Evolutionary conservation across 176 grass and related monocot species (phyloP).

Genomic region (Elaeis guineensis): DNA sequence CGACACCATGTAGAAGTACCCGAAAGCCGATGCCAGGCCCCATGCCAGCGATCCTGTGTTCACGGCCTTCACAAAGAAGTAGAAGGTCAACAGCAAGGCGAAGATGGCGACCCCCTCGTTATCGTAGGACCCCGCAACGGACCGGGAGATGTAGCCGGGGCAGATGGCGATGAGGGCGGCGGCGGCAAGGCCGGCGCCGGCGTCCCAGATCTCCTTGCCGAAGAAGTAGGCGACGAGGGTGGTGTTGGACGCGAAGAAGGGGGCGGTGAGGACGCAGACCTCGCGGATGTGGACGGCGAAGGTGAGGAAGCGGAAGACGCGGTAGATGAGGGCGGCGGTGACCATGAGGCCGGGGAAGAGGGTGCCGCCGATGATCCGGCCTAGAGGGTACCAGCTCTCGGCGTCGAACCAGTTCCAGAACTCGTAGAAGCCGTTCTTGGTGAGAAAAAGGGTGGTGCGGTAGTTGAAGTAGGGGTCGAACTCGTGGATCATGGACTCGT

Average conservation of each 20-base stretch:
- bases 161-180: slow-evolving; percentile 88
- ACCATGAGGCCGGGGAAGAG: slow-evolving; percentile 96
- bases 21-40: slow-evolving; percentile 79
- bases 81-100: slow-evolving; percentile 94
- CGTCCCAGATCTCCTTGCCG: slow-evolving; percentile 98
- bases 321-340: slow-evolving; percentile 78
- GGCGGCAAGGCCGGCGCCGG: slow-evolving; percentile 69
- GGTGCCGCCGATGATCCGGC: slow-evolving; percentile 84
- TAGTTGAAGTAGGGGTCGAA: slow-evolving; percentile 99
- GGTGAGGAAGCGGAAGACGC: slow-evolving; percentile 67
- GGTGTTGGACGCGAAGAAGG: slow-evolving; percentile 97
- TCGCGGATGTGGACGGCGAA: slow-evolving; percentile 89
- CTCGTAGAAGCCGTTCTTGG: slow-evolving; percentile 60
- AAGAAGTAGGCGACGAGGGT: slow-evolving; percentile 95
- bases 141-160: slow-evolving; percentile 96
- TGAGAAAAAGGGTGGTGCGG: slow-evolving; percentile 94
- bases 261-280: slow-evolving; percentile 95
- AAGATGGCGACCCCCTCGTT: slow-evolving; percentile 98
- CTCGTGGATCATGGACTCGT: slow-evolving; percentile 99
- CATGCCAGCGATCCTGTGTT: slow-evolving; percentile 89
- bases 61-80: slow-evolving; percentile 92
- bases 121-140: slow-evolving; percentile 82
- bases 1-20: slow-evolving; percentile 99
- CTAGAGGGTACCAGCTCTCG: slow-evolving; percentile 98
- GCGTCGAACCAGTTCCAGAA: slow-evolving; percentile 99